These are phyloP conservation scores for Huntiella bhutanensis DNA, from an alignment of 2,329 filamentous ascomycete genomes.

Conservation along the genomic window DNA sequence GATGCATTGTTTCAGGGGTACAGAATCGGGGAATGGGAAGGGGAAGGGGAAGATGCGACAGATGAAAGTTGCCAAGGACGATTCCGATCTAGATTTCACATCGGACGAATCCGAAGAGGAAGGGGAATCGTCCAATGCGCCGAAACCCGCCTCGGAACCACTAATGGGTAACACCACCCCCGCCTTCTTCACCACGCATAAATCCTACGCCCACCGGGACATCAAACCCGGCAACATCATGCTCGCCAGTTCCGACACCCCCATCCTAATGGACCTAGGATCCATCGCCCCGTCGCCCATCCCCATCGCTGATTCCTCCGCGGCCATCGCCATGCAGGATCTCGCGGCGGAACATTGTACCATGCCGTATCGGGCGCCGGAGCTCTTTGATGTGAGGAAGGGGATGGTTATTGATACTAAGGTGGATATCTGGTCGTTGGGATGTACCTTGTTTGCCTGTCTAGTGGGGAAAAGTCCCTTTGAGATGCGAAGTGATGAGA, in stretches of 20 bases:
- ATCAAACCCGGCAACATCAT: constrained; percentile 99
- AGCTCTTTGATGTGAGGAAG: constrained; percentile 95
- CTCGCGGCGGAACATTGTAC: constrained; percentile 90
- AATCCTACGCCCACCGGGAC: constrained; percentile 84
- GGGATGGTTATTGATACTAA: constrained; percentile 84
- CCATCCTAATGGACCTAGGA: constrained; percentile 94
- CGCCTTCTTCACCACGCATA: constrained; percentile 45
- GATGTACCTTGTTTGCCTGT: constrained; percentile 94
- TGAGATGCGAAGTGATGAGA: constrained; percentile 88
- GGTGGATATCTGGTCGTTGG: constrained; percentile 93
- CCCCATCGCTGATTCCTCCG: constrained; percentile 71
- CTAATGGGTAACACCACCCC: constrained; percentile 67
- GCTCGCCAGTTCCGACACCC: constrained; percentile 81
- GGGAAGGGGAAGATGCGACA: neutral
- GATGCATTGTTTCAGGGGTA: constrained; percentile 43
- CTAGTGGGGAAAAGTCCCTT: constrained; percentile 94
- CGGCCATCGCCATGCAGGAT: constrained; percentile 85
- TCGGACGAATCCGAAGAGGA: neutral
- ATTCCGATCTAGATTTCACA: neutral
- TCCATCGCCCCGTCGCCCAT: constrained; percentile 76
- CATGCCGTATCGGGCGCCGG: constrained; percentile 94
- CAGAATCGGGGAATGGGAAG: constrained; percentile 13
- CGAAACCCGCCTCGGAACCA: constrained; percentile 27
- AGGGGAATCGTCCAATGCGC: neutral
- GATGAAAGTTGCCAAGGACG: neutral